phyloP scores from a whole-genome alignment of 1,284 basidiomycete genomes.

The Heterobasidion annosum region DNA sequence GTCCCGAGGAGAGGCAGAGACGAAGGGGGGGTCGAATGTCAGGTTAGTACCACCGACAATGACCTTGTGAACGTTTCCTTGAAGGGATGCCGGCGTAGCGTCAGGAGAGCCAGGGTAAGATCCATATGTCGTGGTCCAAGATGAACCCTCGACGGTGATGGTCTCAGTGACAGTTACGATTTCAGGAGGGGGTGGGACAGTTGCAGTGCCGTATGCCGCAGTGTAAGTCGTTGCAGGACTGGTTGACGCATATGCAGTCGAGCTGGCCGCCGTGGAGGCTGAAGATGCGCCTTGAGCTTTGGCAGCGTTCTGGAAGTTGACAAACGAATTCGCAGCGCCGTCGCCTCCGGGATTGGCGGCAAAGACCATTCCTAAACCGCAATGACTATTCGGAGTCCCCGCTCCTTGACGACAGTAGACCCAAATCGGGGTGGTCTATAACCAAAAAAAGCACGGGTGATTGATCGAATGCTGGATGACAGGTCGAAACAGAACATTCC shows the following conservation, averaged over 20 bases:
- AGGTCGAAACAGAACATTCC: conserved; percentile 39
- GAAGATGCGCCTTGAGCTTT: conserved; percentile 19
- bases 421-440: conserved; percentile 45
- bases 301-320: conserved; percentile 16
- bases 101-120: conserved; percentile 44
- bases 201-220: conserved; percentile 24
- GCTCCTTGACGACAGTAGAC: conserved; percentile 38
- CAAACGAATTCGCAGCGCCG: conserved; percentile 37
- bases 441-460: conserved; percentile 47
- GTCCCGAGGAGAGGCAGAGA: conserved; percentile 47
- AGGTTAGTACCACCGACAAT: conserved; percentile 38
- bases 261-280: conserved; percentile 24
- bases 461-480: conserved; percentile 46
- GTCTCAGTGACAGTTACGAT: conserved; percentile 23
- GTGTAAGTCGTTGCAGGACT: conserved; percentile 8
- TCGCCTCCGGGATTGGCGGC: conserved; percentile 49
- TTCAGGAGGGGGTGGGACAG: conserved; percentile 36
- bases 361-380: conserved; percentile 55
- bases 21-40: conserved; percentile 41
- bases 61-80: conserved; percentile 30
- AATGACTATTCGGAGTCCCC: conserved; percentile 32
- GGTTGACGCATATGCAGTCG: conserved; percentile 4
- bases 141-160: conserved; percentile 28
- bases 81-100: conserved; percentile 34
- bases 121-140: conserved; percentile 44